Evolutionary conservation across 1,139 yeast genomes (phyloP).

Genomic region (Geotrichum restrictum): DNA sequence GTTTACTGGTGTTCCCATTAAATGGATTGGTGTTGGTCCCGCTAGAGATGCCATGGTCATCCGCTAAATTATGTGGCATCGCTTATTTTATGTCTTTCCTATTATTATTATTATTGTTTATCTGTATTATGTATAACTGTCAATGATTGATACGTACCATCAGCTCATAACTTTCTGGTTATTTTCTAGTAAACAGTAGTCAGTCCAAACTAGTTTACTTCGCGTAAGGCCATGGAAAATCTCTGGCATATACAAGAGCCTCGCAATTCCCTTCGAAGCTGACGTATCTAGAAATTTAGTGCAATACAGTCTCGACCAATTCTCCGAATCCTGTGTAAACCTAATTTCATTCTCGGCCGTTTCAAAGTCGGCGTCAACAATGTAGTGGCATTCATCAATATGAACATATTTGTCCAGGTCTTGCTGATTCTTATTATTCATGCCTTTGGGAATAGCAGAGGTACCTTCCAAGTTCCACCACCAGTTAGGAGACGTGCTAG

Average conservation of each 20-base stretch:
- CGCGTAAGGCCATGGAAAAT: constrained; percentile 25
- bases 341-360: constrained; percentile 30
- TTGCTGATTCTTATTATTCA: constrained; percentile 66
- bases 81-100: constrained; percentile 1
- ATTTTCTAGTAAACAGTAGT: constrained; percentile 32
- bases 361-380: constrained; percentile 35
- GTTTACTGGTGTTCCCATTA: constrained; percentile 74
- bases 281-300: constrained; percentile 39
- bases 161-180: background rate
- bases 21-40: constrained; percentile 99
- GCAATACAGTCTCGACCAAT: constrained; percentile 40
- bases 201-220: constrained; percentile 30
- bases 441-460: constrained; percentile 52
- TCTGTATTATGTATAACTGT: background rate
- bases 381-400: constrained; percentile 35
- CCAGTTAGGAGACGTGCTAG: constrained; percentile 17
- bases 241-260: constrained; percentile 41
- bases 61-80: constrained; percentile 8
- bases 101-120: background rate
- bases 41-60: constrained; percentile 59
- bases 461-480: constrained; percentile 35
- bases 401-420: constrained; percentile 32
- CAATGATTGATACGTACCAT: background rate
- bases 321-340: constrained; percentile 27
- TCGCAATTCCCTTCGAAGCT: constrained; percentile 41